A percentile compares a stretch with the other conserved stretches of the same genome.
Conservation (phyloP, 1,284 basidiomycete species). For the Trichosporon sp. region DNA sequence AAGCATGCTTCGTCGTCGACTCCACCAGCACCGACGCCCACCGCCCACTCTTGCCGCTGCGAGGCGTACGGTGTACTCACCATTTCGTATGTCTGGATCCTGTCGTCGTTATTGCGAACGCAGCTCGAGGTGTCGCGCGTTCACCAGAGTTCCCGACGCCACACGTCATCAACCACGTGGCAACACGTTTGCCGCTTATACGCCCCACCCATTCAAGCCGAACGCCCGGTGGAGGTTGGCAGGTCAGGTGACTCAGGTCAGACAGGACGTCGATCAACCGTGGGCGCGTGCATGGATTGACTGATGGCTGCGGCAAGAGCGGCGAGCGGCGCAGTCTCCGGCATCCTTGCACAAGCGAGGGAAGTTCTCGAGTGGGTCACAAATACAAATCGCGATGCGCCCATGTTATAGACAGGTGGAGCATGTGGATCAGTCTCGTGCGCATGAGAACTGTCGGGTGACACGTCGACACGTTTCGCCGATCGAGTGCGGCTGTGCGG, state of each 20-base stretch:
- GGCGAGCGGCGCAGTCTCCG: background rate
- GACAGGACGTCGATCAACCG: background rate
- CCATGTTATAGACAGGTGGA: background rate
- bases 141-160: background rate
- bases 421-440: background rate
- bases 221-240: background rate
- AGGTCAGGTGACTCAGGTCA: background rate
- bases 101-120: constrained; percentile 13
- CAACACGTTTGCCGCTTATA: background rate
- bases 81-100: constrained; percentile 5
- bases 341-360: background rate
- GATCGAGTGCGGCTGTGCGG: background rate
- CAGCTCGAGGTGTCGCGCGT: background rate
- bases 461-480: background rate
- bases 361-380: background rate
- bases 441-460: background rate
- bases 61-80: background rate
- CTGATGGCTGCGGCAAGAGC: background rate
- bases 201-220: background rate
- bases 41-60: background rate
- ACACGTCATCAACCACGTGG: constrained; percentile 14
- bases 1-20: background rate
- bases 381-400: background rate
- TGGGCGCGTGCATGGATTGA: constrained; percentile 10
- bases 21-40: background rate